Conservation (phyloP, 805 yeast species). For the Suhomyces tanzawaensis region DNA sequence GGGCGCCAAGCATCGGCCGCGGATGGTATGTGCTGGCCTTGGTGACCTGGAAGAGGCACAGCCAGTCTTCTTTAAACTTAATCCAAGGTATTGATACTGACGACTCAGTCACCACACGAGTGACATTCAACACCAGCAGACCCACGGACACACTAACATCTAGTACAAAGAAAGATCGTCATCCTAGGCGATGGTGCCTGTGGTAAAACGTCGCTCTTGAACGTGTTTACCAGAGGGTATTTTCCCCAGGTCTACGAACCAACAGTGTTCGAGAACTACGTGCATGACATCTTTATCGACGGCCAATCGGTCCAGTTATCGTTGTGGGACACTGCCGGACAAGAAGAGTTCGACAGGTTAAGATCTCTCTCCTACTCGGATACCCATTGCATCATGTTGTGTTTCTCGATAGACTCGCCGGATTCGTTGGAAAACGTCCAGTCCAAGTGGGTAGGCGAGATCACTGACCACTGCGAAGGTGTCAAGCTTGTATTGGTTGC, state of each 20-base stretch:
- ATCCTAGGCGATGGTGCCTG: constrained; percentile 98
- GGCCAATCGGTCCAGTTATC: constrained; percentile 90
- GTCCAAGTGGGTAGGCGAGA: constrained; percentile 95
- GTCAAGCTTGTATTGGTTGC: constrained; percentile 93
- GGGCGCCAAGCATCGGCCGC: too few relatives aligned
- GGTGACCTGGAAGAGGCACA: too few relatives aligned
- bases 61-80: background rate
- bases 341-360: constrained; percentile 94
- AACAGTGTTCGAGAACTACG: constrained; percentile 95
- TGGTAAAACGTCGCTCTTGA: constrained; percentile 92
- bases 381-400: constrained; percentile 95
- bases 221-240: constrained; percentile 95
- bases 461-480: constrained; percentile 95
- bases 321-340: constrained; percentile 99
- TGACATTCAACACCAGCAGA: background rate
- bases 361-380: constrained; percentile 91
- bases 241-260: constrained; percentile 99
- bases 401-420: constrained; percentile 90
- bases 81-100: background rate
- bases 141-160: constrained; percentile 2
- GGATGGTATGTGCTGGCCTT: too few relatives aligned
- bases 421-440: constrained; percentile 95
- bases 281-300: constrained; percentile 94
- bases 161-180: constrained; percentile 86
- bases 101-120: too few relatives aligned